phyloP scores from a whole-genome alignment of 139 green algal species.

The Micromonas commoda region DNA sequence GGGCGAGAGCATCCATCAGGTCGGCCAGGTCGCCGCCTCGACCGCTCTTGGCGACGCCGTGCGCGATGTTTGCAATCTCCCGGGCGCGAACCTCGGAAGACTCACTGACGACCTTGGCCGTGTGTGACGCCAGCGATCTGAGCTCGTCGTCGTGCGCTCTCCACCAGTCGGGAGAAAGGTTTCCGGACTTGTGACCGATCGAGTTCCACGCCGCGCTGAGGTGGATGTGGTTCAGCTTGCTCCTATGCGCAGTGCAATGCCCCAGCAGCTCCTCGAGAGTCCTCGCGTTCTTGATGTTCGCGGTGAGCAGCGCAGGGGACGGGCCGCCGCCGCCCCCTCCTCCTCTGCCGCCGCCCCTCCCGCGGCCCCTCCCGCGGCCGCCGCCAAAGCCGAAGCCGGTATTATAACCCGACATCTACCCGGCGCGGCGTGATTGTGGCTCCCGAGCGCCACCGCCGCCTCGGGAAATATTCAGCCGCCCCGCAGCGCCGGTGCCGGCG shows the following conservation, averaged over 20 bases:
- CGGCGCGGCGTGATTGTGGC: no score
- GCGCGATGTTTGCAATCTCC: slow-evolving; percentile 33
- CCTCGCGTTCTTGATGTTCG: slow-evolving; percentile 24
- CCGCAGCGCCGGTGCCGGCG: no score
- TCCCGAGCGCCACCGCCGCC: no score
- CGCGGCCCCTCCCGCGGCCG: no score
- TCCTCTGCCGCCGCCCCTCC: no score
- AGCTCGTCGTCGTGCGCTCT: slow-evolving; percentile 10
- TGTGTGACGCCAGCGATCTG: slow-evolving; percentile 2
- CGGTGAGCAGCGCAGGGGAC: slow-evolving; percentile 18
- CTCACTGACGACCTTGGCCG: not conserved
- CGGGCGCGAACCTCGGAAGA: slow-evolving; percentile 20
- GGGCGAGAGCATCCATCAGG: slow-evolving; percentile 22
- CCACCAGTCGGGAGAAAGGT: not conserved
- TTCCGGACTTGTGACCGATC: slow-evolving; percentile 2
- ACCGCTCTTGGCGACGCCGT: slow-evolving; percentile 33
- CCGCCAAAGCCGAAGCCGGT: no score
- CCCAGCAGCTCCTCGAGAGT: slow-evolving; percentile 11
- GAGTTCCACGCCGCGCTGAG: slow-evolving; percentile 29
- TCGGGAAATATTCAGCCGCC: no score
- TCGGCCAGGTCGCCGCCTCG: not conserved
- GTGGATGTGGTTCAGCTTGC: slow-evolving; percentile 33
- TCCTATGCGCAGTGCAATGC: not conserved
- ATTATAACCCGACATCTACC: no score
- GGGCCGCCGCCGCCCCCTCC: no score